phyloP scores from a whole-genome alignment of 768 basidiomycete genomes.

The Mycena haematopus region DNA sequence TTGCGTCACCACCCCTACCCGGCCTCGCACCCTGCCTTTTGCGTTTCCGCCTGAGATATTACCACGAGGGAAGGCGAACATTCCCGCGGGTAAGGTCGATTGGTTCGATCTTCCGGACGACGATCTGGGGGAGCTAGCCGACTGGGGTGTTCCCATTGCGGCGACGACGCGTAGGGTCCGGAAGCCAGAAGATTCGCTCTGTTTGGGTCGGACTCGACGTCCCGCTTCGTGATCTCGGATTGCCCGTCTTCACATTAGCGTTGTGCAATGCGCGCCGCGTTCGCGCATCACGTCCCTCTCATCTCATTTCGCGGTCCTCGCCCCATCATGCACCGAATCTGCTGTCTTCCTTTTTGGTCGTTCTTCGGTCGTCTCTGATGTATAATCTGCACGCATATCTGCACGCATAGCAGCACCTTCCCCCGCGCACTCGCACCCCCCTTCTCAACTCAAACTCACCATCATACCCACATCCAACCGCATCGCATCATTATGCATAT shows the following conservation, averaged over 20 bases:
- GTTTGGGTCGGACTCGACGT: neutral
- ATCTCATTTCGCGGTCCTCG: neutral
- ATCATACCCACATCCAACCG: neutral
- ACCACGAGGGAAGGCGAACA: constrained; percentile 18
- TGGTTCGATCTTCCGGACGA: constrained; percentile 29
- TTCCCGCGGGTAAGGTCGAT: constrained; percentile 19
- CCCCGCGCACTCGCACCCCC: neutral
- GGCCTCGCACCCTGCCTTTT: neutral
- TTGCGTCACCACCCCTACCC: neutral
- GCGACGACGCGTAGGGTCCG: constrained; percentile 5
- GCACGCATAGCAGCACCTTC: neutral
- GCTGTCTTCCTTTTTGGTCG: neutral
- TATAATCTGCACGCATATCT: neutral
- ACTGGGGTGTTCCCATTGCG: constrained; percentile 1
- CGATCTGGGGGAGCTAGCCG: constrained; percentile 14
- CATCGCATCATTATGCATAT: neutral
- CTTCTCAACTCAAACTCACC: neutral
- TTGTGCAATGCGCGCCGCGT: constrained; percentile 3
- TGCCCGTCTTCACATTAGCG: neutral
- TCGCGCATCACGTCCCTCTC: neutral
- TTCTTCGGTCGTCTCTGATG: neutral
- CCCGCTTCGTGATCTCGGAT: constrained; percentile 7
- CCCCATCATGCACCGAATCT: neutral
- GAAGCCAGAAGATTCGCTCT: neutral
- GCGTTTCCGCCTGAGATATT: neutral